Evolutionary conservation across 2,329 filamentous ascomycete species (phyloP).

Genomic region (Rhynchosporium graminicola): DNA sequence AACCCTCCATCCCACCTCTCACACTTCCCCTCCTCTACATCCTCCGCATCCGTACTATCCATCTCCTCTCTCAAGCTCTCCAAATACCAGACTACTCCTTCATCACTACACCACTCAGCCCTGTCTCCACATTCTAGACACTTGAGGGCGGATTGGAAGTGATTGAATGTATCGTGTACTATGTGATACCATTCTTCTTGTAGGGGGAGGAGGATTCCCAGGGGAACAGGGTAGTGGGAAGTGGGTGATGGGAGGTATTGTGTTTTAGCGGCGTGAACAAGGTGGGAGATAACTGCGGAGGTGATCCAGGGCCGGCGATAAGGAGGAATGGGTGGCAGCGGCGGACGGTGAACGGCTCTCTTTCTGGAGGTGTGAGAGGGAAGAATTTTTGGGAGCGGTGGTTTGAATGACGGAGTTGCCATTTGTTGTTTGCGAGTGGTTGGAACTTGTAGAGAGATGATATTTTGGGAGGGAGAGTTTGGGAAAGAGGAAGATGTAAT

Average conservation of each 20-base stretch:
- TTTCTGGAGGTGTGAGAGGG: background rate
- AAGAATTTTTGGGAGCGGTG: background rate
- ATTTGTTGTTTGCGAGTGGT: background rate
- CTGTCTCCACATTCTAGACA: background rate
- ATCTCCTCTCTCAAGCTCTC: conserved; percentile 1
- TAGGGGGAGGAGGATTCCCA: background rate
- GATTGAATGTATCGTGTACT: conserved; percentile 2
- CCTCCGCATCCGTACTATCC: background rate
- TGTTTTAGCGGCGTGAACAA: background rate
- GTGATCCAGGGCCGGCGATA: background rate
- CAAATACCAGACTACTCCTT: background rate
- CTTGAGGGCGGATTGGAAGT: background rate
- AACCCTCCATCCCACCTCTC: conserved; percentile 4
- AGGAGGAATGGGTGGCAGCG: background rate
- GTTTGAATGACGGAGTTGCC: background rate
- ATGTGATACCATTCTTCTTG: conserved; percentile 11
- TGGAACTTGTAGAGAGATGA: background rate
- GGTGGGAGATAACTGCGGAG: background rate
- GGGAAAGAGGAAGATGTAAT: no score
- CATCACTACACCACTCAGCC: background rate
- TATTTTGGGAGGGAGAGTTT: background rate
- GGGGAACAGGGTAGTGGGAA: background rate
- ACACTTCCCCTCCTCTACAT: conserved; percentile 3
- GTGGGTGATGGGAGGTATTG: background rate
- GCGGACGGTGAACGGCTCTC: background rate